Base-by-base conservation (phyloP, 306 rosid species). In the Quercus engelmannii region DNA sequence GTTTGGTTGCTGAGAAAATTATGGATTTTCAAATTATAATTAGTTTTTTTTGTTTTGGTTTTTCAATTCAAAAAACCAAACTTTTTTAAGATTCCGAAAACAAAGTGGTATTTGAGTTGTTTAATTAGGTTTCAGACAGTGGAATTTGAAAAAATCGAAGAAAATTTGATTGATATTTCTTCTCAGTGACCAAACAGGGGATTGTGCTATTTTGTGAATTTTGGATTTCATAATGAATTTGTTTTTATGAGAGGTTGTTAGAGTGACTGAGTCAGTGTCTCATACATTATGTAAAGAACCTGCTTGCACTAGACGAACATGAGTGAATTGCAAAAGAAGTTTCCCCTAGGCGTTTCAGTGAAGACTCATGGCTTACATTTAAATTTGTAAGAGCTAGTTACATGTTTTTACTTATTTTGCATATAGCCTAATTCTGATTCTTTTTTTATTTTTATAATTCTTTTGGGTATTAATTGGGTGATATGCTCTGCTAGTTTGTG, bases 301-400 rank as follows among this genome's bases (percentile, higher is more conserved):
- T 85, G 97, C 89, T 92, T 91, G 93, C 92, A 90, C 92, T 87
- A 83, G 91, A 87, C 86, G 86, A 91, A 83, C 90, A 84, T 84
- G 92, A 91, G 81, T 92, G 96, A 89, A 79, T 88, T 93, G 91
- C 93, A 85, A 88, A 91, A 89, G 97, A 94, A 84, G 97, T 92
- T 93, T 87, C 93, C 71, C 76, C 89, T 92, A 91, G 97, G 98
- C 96, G 96, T 96, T 89, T 84, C 99, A 89, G 77, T 88, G 97
- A 88, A 91, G 98, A 89, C 93, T 88, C 88, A 87, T 85, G 96
- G 92, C 97, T 93, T 91, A 81, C 94, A 82, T 85, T 93, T 93
- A 81, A 68, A 91, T 96, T 93, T 90, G 99, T 93, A 96, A 96
- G 99, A 93, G 91, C 94, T 91, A 87, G 98, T 88, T 93, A 88